Base-by-base conservation (phyloP, 768 basidiomycete species). In the Nidula microcarpa region DNA sequence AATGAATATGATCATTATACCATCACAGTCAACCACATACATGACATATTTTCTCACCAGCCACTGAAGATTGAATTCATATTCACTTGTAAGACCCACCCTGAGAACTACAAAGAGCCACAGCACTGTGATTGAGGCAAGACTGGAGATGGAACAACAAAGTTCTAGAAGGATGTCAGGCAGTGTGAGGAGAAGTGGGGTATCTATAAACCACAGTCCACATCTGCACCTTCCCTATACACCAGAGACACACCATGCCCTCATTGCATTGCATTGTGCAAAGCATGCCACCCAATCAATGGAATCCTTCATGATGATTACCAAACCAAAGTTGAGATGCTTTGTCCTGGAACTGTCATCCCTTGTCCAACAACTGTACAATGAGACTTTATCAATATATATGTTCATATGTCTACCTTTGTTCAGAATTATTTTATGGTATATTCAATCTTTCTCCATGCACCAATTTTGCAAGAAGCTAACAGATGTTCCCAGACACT, bases 191-290 rank as follows among this genome's bases (percentile, higher is more conserved):
- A 37, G 14, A 5, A 33, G 13, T n/a, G 33, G 16, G 53, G 53
- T 18, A 17, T n/a, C n/a, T n/a, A 23, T 17, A 45, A 33, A 32
- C 39, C 14, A 13, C 33, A 23, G 6, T 30, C 34, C 33, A 18
- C 33, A 33, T 39, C 17, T 6, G 2, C 18, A 17, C n/a, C 7
- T 46, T 9, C 33, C 43, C 11, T 58, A 56, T 47, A 50, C 53
- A 7, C 34, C 39, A 6, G 57, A 55, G 9, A 53, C 37, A n/a
- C 63, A 68, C 54, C 52, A 60, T 23, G 56, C 65, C 8, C 30
- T 68, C 4, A 55, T 68, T 44, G 68, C 63, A 6, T 13, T 69
- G 34, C 53, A 58, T 5, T 66, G 58, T 34, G 65, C 68, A 4
- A 48, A 47, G 43, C 43, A 48, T 11, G 52, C 58, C 16, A 57